A percentile compares a stretch with the other conserved stretches of the same genome.
These are phyloP conservation scores for Spergularia marina DNA, from an alignment of 148 eudicot species.

Conservation along the genomic window DNA sequence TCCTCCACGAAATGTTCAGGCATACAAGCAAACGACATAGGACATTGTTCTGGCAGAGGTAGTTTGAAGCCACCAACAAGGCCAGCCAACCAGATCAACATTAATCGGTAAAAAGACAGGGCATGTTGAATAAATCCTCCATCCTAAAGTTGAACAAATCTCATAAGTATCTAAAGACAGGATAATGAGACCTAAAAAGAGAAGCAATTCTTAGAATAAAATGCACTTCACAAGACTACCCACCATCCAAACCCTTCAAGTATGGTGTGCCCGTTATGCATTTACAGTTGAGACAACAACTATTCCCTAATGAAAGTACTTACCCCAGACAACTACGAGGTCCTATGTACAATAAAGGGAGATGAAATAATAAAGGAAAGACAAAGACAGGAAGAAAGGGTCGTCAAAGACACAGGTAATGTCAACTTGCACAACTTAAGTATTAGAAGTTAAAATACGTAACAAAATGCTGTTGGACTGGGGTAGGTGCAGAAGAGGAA, in stretches of 20 bases:
- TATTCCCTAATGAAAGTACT: not conserved
- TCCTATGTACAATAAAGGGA: not conserved
- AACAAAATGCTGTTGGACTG: not conserved
- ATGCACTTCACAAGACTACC: not conserved
- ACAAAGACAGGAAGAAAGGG: not conserved
- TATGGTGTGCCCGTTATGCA: not conserved
- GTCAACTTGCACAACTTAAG: not conserved
- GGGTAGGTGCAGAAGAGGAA: not conserved
- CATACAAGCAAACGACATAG: conserved; percentile 89
- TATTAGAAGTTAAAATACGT: not conserved
- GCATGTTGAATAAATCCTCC: conserved; percentile 77
- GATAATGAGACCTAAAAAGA: not conserved
- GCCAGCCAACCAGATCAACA: conserved; percentile 88
- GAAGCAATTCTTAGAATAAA: not conserved
- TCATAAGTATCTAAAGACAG: not conserved
- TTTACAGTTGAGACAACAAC: not conserved
- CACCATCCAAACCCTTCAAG: not conserved
- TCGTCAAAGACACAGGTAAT: not conserved
- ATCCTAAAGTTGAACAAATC: conserved; percentile 41
- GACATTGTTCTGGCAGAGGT: conserved; percentile 83
- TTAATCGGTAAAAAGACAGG: conserved; percentile 74
- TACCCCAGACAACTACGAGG: not conserved
- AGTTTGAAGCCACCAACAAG: conserved; percentile 86
- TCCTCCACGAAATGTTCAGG: conserved; percentile 98
- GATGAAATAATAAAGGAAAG: not conserved